These are phyloP conservation scores for Jaltomata sinuosa DNA, from an alignment of 257 asterid genomes.

Conservation along the genomic window DNA sequence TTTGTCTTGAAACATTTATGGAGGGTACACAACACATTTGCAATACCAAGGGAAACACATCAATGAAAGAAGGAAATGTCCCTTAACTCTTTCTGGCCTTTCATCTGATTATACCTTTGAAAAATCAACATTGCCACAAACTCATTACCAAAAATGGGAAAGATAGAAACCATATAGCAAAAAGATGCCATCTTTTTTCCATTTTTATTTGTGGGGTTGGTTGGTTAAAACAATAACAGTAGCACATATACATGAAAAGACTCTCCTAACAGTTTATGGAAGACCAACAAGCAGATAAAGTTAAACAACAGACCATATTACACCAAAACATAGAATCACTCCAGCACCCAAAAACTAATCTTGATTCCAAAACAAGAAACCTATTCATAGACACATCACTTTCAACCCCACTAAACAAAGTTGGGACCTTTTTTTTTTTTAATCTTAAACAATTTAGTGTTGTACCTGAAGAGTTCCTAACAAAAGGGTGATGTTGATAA, in stretches of 20 bases:
- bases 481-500: slow-evolving; percentile 27
- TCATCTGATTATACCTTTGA: not conserved
- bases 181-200: not conserved
- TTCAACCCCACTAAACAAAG: not conserved
- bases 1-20: no score
- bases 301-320: not conserved
- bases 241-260: not conserved
- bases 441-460: not conserved
- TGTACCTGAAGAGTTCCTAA: slow-evolving; percentile 12
- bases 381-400: not conserved
- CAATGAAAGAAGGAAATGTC: slow-evolving; percentile 7
- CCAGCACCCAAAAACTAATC: not conserved
- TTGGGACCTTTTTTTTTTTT: not conserved
- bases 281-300: not conserved
- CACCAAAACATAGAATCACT: not conserved
- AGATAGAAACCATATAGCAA: not conserved
- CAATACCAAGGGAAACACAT: not conserved
- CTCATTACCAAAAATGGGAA: not conserved
- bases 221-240: not conserved
- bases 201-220: not conserved
- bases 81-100: not conserved
- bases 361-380: not conserved
- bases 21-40: no score
- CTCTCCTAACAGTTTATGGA: not conserved
- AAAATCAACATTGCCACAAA: not conserved